Conservation (phyloP, 805 yeast genomes). For the Teunomyces kruisii region DNA sequence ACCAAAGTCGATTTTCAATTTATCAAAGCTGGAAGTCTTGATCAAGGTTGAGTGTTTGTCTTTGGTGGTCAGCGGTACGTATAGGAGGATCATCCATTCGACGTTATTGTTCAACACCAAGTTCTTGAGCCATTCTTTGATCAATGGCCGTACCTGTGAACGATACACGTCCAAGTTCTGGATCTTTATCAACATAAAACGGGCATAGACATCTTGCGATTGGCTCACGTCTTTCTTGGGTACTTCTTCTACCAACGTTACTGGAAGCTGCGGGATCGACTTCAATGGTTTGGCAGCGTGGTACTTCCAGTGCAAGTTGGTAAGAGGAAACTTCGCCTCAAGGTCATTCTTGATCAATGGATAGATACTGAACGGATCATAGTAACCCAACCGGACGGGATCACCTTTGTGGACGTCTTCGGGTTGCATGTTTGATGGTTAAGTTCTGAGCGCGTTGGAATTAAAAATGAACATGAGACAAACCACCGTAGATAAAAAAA, state of each 20-base stretch:
- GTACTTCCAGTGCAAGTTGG: constrained; percentile 69
- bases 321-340: constrained; percentile 49
- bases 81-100: constrained; percentile 62
- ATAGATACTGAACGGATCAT: constrained; percentile 71
- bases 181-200: constrained; percentile 67
- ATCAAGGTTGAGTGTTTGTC: constrained; percentile 38
- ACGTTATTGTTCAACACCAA: constrained; percentile 40
- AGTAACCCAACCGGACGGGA: constrained; percentile 52
- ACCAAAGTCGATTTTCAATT: constrained; percentile 53
- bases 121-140: constrained; percentile 73
- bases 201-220: constrained; percentile 45
- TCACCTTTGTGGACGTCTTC: constrained; percentile 11
- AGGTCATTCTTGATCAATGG: constrained; percentile 46
- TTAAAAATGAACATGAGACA: too few species aligned
- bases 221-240: constrained; percentile 30
- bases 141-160: constrained; percentile 75
- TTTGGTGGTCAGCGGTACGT: constrained; percentile 39
- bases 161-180: constrained; percentile 73
- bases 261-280: constrained; percentile 59
- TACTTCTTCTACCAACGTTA: constrained; percentile 57
- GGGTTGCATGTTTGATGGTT: constrained; percentile 4
- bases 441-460: background rate
- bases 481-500: too few species aligned
- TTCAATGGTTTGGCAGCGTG: constrained; percentile 52
- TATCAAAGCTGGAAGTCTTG: constrained; percentile 52